Base-by-base conservation (phyloP, 2,329 filamentous ascomycete species). In the Whalleya microplaca region DNA sequence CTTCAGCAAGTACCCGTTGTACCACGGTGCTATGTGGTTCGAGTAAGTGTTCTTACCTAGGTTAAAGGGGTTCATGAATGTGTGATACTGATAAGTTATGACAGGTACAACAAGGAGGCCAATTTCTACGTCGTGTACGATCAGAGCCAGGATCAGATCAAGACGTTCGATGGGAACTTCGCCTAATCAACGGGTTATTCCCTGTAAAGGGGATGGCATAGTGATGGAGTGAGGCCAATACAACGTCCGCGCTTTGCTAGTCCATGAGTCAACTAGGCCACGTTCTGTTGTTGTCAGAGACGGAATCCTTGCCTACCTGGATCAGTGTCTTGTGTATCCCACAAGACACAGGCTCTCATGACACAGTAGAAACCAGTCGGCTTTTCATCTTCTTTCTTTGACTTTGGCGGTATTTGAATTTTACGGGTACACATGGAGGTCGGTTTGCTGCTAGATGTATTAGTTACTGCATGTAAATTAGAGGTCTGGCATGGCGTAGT, bases 21-120 rank as follows among this genome's bases (percentile, higher is more conserved):
- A 58, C 40, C 51, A 56, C 40, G 56, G 56, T 9, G 52, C 46
- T 9, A 58, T 58, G 56, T 58, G 56, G 56, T 58, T 58, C 41
- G 56, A 58, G 56, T 56, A 20, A 42, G 56, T 52, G 10, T 29
- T 45, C 21, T 21, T 21, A 6, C 40, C 2, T 27, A 14, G 19
- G 19, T 42, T 42, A 5, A 14, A 42, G 3, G 40, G 32, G 32
- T 37, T 6, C 10, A 12, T 41, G 41, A 3, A n/a, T 10, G 21
- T 10, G 21, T 9, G 41, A 12, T 19, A 3, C 21, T 21, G 19
- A 41, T 12, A 12, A 12, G 10, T 37, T 4, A 8, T 3, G 14
- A 37, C n/a, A 51, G 45, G n/a, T 51, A 49, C 12, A 48, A 51
- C 37, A 56, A 58, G 12, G 52, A 58, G 20, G 21, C 37, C 21